Conservation (phyloP, 2,329 filamentous ascomycete species). For the Magnaporthiopsis rhizophila region DNA sequence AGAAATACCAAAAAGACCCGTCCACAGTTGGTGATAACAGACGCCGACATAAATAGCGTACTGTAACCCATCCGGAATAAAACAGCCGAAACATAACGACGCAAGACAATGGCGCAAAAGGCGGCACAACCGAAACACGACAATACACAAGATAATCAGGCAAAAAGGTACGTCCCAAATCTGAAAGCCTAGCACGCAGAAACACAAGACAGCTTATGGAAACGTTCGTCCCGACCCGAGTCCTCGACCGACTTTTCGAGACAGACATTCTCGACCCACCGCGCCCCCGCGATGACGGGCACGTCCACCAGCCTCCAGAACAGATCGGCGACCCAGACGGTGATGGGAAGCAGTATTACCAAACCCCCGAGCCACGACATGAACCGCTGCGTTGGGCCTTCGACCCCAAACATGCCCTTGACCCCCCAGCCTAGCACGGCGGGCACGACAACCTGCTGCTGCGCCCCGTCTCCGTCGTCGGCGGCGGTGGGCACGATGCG, state of each 20-base stretch:
- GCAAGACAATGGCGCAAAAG: too few species aligned
- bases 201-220: neutral
- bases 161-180: too few species aligned
- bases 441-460: constrained; percentile 4
- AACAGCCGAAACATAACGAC: too few species aligned
- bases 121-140: too few species aligned
- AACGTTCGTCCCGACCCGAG: constrained; percentile 6
- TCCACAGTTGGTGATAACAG: too few species aligned
- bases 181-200: neutral
- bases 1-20: neutral
- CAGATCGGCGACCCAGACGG: constrained; percentile 49
- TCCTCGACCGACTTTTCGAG: constrained; percentile 15
- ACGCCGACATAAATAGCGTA: neutral
- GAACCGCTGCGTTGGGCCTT: constrained; percentile 21
- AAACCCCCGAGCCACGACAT: constrained; percentile 31
- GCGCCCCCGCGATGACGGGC: constrained; percentile 22
- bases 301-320: constrained; percentile 52
- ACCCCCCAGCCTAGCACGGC: constrained; percentile 19
- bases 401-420: constrained; percentile 24
- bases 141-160: too few species aligned
- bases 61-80: neutral
- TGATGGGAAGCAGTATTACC: constrained; percentile 22
- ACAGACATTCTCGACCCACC: constrained; percentile 20
- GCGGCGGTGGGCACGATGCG: constrained; percentile 12
- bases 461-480: constrained; percentile 12